Percentiles rank a stretch among this genome's conserved stretches.
phyloP scores from a whole-genome alignment of 169 alveolate species.

The Plasmodium chabaudi region DNA sequence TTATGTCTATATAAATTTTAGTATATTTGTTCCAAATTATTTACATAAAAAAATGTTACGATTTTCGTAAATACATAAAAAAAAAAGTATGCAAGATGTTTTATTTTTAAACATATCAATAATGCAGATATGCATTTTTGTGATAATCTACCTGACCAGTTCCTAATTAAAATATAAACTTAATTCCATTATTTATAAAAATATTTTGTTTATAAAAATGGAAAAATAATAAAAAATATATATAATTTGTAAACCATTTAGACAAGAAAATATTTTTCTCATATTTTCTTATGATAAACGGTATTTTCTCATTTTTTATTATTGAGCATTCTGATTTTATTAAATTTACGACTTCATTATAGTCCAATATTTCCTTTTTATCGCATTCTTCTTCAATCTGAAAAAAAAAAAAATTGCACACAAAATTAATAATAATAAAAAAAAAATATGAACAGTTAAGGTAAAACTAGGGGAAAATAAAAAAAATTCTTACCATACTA shows the following conservation, averaged over 20 bases:
- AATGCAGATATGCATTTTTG: too few relatives aligned
- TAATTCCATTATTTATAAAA: constrained; percentile 60
- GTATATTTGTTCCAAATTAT: too few relatives aligned
- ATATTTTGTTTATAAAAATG: constrained; percentile 61
- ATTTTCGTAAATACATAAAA: too few relatives aligned
- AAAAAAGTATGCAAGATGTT: too few relatives aligned
- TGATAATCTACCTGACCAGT: neutral
- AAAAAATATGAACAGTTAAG: neutral
- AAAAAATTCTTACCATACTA: constrained; percentile 43
- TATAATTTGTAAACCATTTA: constrained; percentile 62
- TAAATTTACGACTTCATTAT: constrained; percentile 56
- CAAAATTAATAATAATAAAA: neutral
- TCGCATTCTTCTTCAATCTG: constrained; percentile 72
- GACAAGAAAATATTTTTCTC: constrained; percentile 65
- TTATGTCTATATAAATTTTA: too few relatives aligned
- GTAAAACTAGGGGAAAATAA: neutral
- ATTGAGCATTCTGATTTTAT: constrained; percentile 41
- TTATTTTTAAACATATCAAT: too few relatives aligned
- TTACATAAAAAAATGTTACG: too few relatives aligned
- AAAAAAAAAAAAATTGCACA: constrained; percentile 2
- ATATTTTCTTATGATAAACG: constrained; percentile 66
- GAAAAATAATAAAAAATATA: constrained; percentile 52
- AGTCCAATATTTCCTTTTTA: constrained; percentile 47
- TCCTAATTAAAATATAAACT: constrained; percentile 37
- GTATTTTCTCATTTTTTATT: constrained; percentile 59